Evolutionary conservation across 1,284 basidiomycete species (phyloP), one percentile per base, ranked within the genome.

Genomic region (Trichosporon inkin): DNA sequence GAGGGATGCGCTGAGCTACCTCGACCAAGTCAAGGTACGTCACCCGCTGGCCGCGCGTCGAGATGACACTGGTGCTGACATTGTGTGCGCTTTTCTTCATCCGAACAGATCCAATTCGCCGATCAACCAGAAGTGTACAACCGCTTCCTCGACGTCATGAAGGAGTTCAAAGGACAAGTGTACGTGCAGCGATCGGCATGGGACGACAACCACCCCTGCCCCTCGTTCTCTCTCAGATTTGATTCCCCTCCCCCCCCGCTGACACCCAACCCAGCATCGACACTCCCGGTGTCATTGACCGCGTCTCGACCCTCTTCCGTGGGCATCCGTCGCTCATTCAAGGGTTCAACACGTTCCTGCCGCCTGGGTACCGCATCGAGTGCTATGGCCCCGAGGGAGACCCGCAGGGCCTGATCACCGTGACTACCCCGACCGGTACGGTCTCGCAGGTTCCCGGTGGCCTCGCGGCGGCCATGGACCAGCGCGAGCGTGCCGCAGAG

Each of bases 301-400:
- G 96, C 60, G 95, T 99, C 56, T 98, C 94, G 2, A 86, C 85
- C 66, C 86, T 99, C 47, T 99, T 99, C 79, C 86, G 91, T 68
- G 93, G 93, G 13, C 92, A 98, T 78, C 92, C 90, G 1, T 79
- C 84, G 63, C 88, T 99, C 69, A 98, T 99, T 59, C 90, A 96
- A 79, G 96, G 96, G 35, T 99, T 99, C 85, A 99, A 99, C 81
- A 98, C 95, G 3, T 99, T 99, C 80, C 85, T 99, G 2, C 96
- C 96, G 0, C 85, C 90, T 20, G 95, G 95, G 36, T 99, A 99
- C 80, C 88, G 92, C 65, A 98, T 99, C 76, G 94, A 98, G 71
- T 88, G 93, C 75, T 65, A 68, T 44, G 71, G 70, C 6, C 68
- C 68, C 38, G 69, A 73, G 35, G 71, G 69, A n/a, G 80, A 82